Base-by-base conservation (phyloP, 495 filamentous ascomycete species). In the Lentithecium fluviatile region DNA sequence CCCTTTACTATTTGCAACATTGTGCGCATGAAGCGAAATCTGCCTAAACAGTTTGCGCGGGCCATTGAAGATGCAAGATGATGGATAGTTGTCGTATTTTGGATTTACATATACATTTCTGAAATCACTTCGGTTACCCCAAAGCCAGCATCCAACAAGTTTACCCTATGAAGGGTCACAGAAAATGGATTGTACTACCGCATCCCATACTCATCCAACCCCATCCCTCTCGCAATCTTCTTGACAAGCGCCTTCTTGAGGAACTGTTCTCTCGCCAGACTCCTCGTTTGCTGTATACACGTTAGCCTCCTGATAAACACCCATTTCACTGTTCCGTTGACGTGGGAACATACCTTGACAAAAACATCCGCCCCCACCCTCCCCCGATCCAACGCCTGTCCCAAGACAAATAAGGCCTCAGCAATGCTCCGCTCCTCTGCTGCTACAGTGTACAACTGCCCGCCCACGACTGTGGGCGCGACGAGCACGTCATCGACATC, bases 151-250 rank as follows among this genome's bases (percentile, higher is more conserved):
- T n/a, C n/a, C n/a, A n/a, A n/a, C n/a, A n/a, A n/a, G n/a, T n/a
- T n/a, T n/a, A n/a, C n/a, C n/a, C n/a, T n/a, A n/a, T n/a, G n/a
- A n/a, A n/a, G n/a, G n/a, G n/a, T n/a, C n/a, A n/a, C n/a, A n/a
- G n/a, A n/a, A n/a, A n/a, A n/a, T n/a, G n/a, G n/a, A n/a, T n/a
- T n/a, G n/a, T n/a, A 32, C 29, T 32, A 64, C 43, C 55, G 47
- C 61, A 64, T 64, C 42, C 29, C 23, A 59, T 46, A 64, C 46
- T 65, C 61, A 59, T 78, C 76, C 62, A 91, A 74, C 3, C 88
- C 90, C 89, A 98, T 91, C 0, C 92, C 91, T 54, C 75, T 76
- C 2, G 83, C 88, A 72, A 96, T 95, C 81, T 97, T 98, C 69
- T 84, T 85, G 64, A 88, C 88, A 45, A 97, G 73, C 2, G 90